phyloP scores from a whole-genome alignment of 2,329 filamentous ascomycete genomes.

The Fusarium citri region DNA sequence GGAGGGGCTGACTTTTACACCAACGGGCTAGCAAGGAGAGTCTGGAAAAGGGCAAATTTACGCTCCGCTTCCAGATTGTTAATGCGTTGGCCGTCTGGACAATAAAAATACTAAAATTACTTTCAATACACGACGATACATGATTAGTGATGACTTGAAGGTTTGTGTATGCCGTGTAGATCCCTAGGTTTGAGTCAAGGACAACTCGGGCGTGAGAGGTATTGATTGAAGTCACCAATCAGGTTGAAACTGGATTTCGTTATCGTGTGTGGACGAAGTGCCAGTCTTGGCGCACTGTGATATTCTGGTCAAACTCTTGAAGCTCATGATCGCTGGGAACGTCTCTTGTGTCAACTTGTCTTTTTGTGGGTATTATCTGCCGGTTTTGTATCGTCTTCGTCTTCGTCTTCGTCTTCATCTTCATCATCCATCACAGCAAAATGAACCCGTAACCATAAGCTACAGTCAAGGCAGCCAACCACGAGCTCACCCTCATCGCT shows the following conservation, averaged over 20 bases:
- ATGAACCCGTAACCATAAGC: constrained; percentile 72
- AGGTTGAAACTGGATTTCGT: neutral
- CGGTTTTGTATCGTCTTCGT: constrained; percentile 27
- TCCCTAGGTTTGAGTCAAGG: neutral
- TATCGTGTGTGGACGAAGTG: neutral
- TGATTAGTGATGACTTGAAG: constrained; percentile 26
- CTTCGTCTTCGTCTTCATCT: constrained; percentile 39
- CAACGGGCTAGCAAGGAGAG: constrained; percentile 54
- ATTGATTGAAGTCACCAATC: neutral
- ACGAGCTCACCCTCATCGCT: constrained; percentile 69
- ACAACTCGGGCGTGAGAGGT: neutral
- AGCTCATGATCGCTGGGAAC: neutral
- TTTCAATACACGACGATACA: constrained; percentile 51
- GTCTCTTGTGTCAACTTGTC: constrained; percentile 37
- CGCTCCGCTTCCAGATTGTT: constrained; percentile 67
- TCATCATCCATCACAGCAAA: constrained; percentile 66
- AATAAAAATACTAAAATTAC: constrained; percentile 64
- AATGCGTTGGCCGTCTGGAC: constrained; percentile 67
- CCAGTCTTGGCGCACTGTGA: neutral
- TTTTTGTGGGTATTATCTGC: constrained; percentile 28
- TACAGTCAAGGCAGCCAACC: constrained; percentile 74
- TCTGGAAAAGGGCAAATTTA: constrained; percentile 61
- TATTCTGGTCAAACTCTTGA: neutral
- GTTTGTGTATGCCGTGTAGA: neutral
- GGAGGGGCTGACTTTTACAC: constrained; percentile 52